Percentiles rank a stretch among this genome's conserved stretches.
Evolutionary conservation across 306 rosid species (phyloP).

Genomic region (Lathyrus oleraceus): DNA sequence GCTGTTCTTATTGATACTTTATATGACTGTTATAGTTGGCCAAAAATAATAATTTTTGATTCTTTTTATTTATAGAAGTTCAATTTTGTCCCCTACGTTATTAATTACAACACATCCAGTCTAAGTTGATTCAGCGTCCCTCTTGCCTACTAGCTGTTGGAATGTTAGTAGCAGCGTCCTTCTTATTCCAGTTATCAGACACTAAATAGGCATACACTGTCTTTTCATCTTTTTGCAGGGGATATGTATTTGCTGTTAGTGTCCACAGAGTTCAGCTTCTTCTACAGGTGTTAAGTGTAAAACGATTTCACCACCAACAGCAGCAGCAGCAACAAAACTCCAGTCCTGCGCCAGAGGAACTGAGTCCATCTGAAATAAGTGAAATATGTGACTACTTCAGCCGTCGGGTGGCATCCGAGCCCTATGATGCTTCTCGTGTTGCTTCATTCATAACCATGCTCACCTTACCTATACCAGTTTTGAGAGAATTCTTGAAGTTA

Average conservation of each 20-base stretch:
- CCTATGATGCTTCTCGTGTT: conserved; percentile 98
- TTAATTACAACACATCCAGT: not conserved
- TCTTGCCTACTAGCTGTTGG: not conserved
- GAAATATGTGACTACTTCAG: conserved; percentile 99
- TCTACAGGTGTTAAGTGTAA: conserved; percentile 97
- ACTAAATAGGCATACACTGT: conserved; percentile 19
- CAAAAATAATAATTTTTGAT: conserved; percentile 3
- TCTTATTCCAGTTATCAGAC: conserved; percentile 4
- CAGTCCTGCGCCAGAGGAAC: conserved; percentile 78
- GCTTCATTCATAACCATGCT: conserved; percentile 98
- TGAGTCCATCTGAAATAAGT: conserved; percentile 78
- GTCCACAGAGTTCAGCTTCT: conserved; percentile 99
- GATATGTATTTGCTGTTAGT: conserved; percentile 98
- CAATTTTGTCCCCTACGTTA: conserved; percentile 15
- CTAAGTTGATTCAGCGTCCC: not conserved
- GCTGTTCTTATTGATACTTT: not conserved
- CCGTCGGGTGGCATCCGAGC: conserved; percentile 99
- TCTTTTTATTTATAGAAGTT: not conserved
- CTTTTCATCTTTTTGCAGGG: conserved; percentile 63
- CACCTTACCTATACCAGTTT: conserved; percentile 88
- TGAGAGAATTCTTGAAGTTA: conserved; percentile 91
- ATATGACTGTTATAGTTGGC: conserved; percentile 13
- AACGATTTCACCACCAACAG: conserved; percentile 95
- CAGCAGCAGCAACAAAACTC: conserved; percentile 83
- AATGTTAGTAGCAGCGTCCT: not conserved